Conservation (phyloP, 352 stramenopile species). For the Phytopythium oedochilum region DNA sequence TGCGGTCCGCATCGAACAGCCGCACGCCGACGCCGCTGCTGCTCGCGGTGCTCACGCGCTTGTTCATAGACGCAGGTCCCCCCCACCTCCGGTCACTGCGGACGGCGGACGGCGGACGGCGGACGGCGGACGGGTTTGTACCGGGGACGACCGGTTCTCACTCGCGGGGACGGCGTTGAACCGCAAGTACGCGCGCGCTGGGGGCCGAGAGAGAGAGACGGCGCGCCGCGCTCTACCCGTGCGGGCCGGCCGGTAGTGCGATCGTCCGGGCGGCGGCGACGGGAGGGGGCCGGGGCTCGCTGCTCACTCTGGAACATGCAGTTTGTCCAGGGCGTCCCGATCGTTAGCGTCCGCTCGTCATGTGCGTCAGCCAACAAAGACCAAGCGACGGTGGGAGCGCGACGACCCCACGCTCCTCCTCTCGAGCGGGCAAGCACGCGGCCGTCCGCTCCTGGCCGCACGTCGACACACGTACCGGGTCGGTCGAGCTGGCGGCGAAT, state of each 20-base stretch:
- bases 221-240: not conserved
- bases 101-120: not conserved
- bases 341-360: not conserved
- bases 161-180: not conserved
- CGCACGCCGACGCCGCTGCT: not conserved
- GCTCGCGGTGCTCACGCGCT: slow-evolving; percentile 4
- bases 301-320: too few species aligned
- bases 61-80: not conserved
- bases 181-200: not conserved
- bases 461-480: too few species aligned
- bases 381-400: too few species aligned
- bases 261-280: not conserved
- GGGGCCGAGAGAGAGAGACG: not conserved
- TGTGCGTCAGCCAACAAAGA: not conserved
- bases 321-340: not conserved
- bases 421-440: too few species aligned
- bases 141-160: not conserved
- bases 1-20: slow-evolving; percentile 6
- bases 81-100: too few species aligned
- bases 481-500: too few species aligned
- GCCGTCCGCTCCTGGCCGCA: too few species aligned
- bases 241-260: not conserved
- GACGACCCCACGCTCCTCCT: too few species aligned
- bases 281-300: too few species aligned
- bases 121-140: too few species aligned